Conservation (phyloP, 2,329 filamentous ascomycete genomes). For the Periconia digitata region DNA sequence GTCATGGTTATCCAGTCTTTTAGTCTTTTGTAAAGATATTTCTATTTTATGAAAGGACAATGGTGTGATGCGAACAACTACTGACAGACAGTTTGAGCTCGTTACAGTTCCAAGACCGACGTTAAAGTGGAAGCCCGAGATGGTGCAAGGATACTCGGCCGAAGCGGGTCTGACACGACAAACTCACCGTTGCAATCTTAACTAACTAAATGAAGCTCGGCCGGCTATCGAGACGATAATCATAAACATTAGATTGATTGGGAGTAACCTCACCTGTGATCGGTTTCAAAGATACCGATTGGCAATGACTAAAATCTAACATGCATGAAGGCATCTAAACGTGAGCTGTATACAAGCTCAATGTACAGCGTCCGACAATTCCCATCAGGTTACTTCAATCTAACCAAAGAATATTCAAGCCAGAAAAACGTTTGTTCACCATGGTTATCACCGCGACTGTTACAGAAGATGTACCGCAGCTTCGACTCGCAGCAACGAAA, state of each 20-base stretch:
- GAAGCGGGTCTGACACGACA: neutral
- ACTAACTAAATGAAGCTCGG: neutral
- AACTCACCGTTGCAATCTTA: neutral
- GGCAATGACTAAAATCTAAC: neutral
- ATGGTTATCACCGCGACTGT: conserved; percentile 7
- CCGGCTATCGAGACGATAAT: neutral
- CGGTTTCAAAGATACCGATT: no score
- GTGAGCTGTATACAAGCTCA: neutral
- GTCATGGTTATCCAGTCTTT: no score
- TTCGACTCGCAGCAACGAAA: conserved; percentile 2
- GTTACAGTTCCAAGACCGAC: no score
- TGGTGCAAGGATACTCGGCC: conserved; percentile 1
- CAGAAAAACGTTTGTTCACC: no score
- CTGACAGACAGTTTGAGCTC: no score
- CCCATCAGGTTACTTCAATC: neutral
- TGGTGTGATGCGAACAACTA: no score
- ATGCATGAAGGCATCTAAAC: neutral
- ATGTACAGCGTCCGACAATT: no score
- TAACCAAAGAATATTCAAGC: neutral
- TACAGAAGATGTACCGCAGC: conserved; percentile 3
- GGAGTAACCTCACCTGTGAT: no score
- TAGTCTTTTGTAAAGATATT: no score
- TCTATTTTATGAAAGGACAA: no score
- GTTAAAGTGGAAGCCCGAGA: no score
- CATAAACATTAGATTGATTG: neutral